Conservation (phyloP, 495 filamentous ascomycete species). For the Parachaetomium inaequale region DNA sequence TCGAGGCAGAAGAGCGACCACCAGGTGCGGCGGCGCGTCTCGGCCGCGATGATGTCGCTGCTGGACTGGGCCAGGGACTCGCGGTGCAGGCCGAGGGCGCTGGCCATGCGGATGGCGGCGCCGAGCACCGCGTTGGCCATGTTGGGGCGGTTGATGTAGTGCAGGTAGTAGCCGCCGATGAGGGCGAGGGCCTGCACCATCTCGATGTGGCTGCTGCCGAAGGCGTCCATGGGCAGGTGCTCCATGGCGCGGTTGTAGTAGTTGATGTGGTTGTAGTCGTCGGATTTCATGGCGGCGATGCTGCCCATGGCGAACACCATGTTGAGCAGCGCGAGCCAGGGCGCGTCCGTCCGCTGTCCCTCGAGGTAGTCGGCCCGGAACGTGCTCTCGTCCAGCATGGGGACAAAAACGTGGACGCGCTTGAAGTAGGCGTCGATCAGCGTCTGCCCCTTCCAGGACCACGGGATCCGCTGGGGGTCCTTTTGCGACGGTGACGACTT, state of each 20-base stretch:
- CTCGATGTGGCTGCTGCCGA: conserved; percentile 67
- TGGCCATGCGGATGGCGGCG: conserved; percentile 66
- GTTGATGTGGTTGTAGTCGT: conserved; percentile 66
- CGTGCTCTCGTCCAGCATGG: conserved; percentile 70
- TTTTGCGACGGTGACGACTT: conserved; percentile 37
- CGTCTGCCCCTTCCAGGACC: conserved; percentile 58
- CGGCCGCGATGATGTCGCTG: conserved; percentile 53
- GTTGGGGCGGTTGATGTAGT: conserved; percentile 76
- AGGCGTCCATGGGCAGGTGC: conserved; percentile 62
- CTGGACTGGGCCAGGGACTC: conserved; percentile 57
- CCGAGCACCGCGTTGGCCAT: conserved; percentile 66
- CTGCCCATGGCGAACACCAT: conserved; percentile 79
- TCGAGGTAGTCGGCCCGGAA: conserved; percentile 71
- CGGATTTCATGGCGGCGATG: conserved; percentile 64
- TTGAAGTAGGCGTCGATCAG: conserved; percentile 76
- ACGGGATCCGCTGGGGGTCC: conserved; percentile 52
- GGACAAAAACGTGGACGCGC: conserved; percentile 68
- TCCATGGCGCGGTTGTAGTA: conserved; percentile 71
- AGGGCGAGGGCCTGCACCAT: conserved; percentile 67
- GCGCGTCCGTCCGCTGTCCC: conserved; percentile 61
- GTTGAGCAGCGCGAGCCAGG: conserved; percentile 74
- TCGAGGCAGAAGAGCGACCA: conserved; percentile 79
- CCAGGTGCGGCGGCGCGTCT: conserved; percentile 70
- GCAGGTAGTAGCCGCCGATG: conserved; percentile 73
- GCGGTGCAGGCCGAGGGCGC: conserved; percentile 69